These are phyloP conservation scores for Pachysandra terminalis DNA, from an alignment of 164 flowering plant species.

Conservation along the genomic window DNA sequence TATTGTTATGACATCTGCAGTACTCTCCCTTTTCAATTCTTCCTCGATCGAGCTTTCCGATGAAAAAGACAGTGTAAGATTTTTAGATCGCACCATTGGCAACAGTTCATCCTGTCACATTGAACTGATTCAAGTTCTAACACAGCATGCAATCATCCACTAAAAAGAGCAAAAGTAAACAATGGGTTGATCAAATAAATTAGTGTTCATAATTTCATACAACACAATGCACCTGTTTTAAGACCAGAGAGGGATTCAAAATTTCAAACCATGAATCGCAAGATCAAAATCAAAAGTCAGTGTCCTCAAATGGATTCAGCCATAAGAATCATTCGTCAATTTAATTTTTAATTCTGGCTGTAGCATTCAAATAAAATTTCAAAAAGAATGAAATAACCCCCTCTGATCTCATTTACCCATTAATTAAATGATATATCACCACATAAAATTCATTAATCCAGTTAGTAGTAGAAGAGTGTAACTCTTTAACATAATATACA, in stretches of 20 bases:
- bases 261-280: too few species aligned
- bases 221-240: too few species aligned
- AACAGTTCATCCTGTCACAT: conserved; percentile 72
- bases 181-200: not conserved
- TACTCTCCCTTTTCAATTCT: conserved; percentile 95
- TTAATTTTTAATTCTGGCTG: too few species aligned
- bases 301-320: too few species aligned
- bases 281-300: too few species aligned
- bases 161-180: not conserved
- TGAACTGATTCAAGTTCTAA: conserved; percentile 12
- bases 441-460: not conserved
- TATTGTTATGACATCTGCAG: conserved; percentile 94
- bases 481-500: not conserved
- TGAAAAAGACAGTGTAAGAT: conserved; percentile 89
- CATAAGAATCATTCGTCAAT: too few species aligned
- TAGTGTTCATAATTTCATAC: too few species aligned
- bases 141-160: not conserved
- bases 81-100: conserved; percentile 68
- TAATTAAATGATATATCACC: too few species aligned
- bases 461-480: not conserved
- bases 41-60: conserved; percentile 97
- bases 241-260: too few species aligned
- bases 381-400: too few species aligned
- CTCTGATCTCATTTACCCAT: too few species aligned
- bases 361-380: too few species aligned